A percentile compares a stretch with the other conserved stretches of the same genome.
Conservation (phyloP, 169 alveolate genomes). For the Plasmodium chabaudi region DNA sequence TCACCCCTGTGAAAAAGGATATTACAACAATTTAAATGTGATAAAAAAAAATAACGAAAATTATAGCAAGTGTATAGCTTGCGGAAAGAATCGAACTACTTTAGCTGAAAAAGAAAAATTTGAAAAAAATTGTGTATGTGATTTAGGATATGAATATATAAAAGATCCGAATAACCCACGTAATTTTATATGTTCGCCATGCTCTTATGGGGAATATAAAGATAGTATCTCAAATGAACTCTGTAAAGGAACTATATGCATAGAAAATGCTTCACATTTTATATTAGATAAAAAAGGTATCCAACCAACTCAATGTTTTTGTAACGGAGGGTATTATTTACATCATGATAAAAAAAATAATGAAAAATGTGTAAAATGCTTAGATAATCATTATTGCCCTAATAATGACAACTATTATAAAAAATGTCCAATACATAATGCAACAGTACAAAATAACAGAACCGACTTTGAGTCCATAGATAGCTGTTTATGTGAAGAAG, state of each 20-base stretch:
- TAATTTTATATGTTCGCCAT: conserved; percentile 59
- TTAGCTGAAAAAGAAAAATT: conserved; percentile 50
- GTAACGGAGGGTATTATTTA: conserved; percentile 74
- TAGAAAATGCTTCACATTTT: conserved; percentile 59
- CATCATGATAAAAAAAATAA: not conserved
- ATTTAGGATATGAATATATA: conserved; percentile 77
- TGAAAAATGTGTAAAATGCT: conserved; percentile 14
- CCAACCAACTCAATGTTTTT: conserved; percentile 74
- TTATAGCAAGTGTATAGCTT: conserved; percentile 74
- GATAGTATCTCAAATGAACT: conserved; percentile 67
- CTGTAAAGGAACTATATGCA: conserved; percentile 79
- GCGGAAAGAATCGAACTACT: conserved; percentile 82
- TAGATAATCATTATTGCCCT: conserved; percentile 42
- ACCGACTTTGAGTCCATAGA: conserved; percentile 13
- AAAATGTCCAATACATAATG: conserved; percentile 57
- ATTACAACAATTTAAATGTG: conserved; percentile 81
- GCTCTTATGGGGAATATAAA: conserved; percentile 77
- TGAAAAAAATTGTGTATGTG: conserved; percentile 77
- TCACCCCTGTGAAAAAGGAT: conserved; percentile 83
- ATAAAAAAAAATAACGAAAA: conserved; percentile 58
- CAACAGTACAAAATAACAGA: conserved; percentile 6
- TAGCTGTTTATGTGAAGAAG: conserved; percentile 68
- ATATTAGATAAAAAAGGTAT: conserved; percentile 70
- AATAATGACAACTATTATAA: not conserved
- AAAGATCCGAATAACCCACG: conserved; percentile 29